Percentiles rank a stretch among this genome's conserved stretches.
Evolutionary conservation across 805 yeast genomes (phyloP).

Genomic region (Metschnikowia bowlesiae): DNA sequence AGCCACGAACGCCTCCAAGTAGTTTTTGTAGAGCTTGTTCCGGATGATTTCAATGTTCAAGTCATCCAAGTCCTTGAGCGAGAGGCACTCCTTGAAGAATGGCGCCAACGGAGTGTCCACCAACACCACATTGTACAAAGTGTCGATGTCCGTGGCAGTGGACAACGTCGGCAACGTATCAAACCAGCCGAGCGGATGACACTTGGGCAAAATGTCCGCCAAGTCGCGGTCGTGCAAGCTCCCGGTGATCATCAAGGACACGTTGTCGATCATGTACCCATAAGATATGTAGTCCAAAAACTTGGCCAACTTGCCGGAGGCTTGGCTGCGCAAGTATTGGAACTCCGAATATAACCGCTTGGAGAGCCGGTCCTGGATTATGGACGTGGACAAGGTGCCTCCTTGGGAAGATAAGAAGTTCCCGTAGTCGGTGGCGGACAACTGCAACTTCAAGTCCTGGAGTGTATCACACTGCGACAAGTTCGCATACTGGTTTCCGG

Average conservation of each 20-base stretch:
- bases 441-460: constrained; percentile 90
- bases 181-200: constrained; percentile 98
- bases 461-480: constrained; percentile 93
- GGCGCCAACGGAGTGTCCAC: constrained; percentile 98
- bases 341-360: constrained; percentile 77
- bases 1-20: constrained; percentile 76
- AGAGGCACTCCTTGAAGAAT: constrained; percentile 83
- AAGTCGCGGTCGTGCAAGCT: constrained; percentile 93
- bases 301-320: constrained; percentile 72
- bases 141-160: constrained; percentile 91
- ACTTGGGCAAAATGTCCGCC: constrained; percentile 78
- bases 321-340: constrained; percentile 77
- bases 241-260: constrained; percentile 92
- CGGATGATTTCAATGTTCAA: constrained; percentile 92
- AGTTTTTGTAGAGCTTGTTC: constrained; percentile 88
- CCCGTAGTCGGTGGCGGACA: constrained; percentile 95
- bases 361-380: constrained; percentile 77
- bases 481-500: constrained; percentile 78
- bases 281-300: constrained; percentile 91
- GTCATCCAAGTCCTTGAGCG: constrained; percentile 88
- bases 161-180: constrained; percentile 94
- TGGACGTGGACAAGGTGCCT: constrained; percentile 76
- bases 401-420: constrained; percentile 80
- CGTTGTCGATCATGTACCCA: constrained; percentile 98
- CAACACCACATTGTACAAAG: constrained; percentile 86